phyloP scores from a whole-genome alignment of 2,329 filamentous ascomycete genomes.

The Aspergillus tanneri region DNA sequence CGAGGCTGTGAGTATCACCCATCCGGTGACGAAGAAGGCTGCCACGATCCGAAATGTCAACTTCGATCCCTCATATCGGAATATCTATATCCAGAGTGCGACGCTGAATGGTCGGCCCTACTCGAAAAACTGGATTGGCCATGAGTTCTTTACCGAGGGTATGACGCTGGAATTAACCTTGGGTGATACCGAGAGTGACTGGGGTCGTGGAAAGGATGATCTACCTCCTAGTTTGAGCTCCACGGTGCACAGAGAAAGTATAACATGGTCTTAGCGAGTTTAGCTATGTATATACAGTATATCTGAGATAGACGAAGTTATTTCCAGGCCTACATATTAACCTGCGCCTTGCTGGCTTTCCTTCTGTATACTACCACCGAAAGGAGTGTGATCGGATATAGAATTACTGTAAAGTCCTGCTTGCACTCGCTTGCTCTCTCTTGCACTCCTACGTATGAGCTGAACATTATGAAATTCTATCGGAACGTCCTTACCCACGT shows the following conservation, averaged over 20 bases:
- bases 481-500: too few relatives aligned
- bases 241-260: background rate
- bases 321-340: too few relatives aligned
- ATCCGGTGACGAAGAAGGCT: constrained; percentile 58
- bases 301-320: too few relatives aligned
- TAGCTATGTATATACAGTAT: background rate
- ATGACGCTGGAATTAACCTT: constrained; percentile 63
- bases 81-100: constrained; percentile 65
- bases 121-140: constrained; percentile 64
- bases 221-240: constrained; percentile 52
- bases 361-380: too few relatives aligned
- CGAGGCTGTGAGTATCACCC: constrained; percentile 56
- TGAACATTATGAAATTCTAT: too few relatives aligned
- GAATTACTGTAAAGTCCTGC: too few relatives aligned
- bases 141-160: constrained; percentile 66
- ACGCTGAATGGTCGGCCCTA: constrained; percentile 62
- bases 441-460: too few relatives aligned
- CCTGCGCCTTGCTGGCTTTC: too few relatives aligned
- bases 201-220: constrained; percentile 61
- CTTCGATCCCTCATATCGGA: constrained; percentile 57
- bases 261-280: background rate
- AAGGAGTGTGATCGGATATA: too few relatives aligned
- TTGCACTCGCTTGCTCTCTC: too few relatives aligned
- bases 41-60: constrained; percentile 59
- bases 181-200: constrained; percentile 61